These are phyloP conservation scores for Scheffersomyces stambukii DNA, from an alignment of 1,139 yeast genomes.

Conservation along the genomic window DNA sequence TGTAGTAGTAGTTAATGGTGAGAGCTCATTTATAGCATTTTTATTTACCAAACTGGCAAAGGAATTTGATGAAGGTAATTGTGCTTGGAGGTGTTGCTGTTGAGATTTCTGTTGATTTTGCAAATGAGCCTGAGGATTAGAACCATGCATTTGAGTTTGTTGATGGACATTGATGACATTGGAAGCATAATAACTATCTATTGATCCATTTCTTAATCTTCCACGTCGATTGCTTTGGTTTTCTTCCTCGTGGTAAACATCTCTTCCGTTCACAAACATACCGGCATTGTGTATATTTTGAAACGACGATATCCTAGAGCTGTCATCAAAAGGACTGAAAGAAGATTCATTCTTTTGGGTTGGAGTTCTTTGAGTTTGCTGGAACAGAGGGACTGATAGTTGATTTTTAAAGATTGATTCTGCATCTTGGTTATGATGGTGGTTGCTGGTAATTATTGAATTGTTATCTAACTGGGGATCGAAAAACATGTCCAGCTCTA, in stretches of 20 bases:
- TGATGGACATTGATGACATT: constrained; percentile 10
- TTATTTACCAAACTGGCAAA: constrained; percentile 2
- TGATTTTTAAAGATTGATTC: constrained; percentile 9
- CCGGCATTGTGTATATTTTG: constrained; percentile 7
- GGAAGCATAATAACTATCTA: constrained; percentile 15
- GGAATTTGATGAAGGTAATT: constrained; percentile 5
- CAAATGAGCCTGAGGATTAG: constrained; percentile 7
- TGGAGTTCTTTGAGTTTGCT: constrained; percentile 5
- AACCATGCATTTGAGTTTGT: constrained; percentile 3
- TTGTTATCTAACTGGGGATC: constrained; percentile 13
- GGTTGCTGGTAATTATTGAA: constrained; percentile 10
- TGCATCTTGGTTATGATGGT: constrained; percentile 8
- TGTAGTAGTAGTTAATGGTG: constrained; percentile 45
- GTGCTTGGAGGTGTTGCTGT: constrained; percentile 5
- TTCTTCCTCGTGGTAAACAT: constrained; percentile 9
- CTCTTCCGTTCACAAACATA: constrained; percentile 8
- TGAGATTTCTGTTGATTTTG: constrained; percentile 8
- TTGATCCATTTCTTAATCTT: constrained; percentile 14
- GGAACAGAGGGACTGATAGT: constrained; percentile 6
- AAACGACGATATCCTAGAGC: constrained; percentile 11
- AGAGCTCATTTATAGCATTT: constrained; percentile 23
- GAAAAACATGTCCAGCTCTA: constrained; percentile 28
- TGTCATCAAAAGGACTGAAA: constrained; percentile 10
- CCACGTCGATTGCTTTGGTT: constrained; percentile 8
- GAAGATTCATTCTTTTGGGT: constrained; percentile 4